Evolutionary conservation across 352 stramenopile species (phyloP).

Genomic region (Plasmopara viticola): DNA sequence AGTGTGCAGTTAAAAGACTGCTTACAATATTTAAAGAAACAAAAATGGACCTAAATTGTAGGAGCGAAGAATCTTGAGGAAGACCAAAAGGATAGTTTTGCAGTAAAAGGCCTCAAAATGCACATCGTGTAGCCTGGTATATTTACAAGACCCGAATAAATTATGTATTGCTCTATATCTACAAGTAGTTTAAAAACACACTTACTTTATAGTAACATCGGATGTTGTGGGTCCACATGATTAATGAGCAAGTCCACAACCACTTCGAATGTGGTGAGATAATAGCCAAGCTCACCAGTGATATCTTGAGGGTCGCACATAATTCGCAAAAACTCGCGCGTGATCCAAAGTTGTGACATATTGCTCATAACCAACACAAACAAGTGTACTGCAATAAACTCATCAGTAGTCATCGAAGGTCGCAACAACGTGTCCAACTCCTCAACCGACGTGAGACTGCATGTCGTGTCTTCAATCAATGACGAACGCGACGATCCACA

Average conservation of each 20-base stretch:
- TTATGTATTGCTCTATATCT: no score
- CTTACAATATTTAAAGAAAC: no score
- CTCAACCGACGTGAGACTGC: constrained; percentile 31
- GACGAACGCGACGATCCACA: constrained; percentile 24
- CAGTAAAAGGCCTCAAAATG: no score
- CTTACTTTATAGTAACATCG: constrained; percentile 24
- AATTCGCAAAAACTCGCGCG: constrained; percentile 44
- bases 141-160: no score
- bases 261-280: constrained; percentile 64
- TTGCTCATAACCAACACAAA: constrained; percentile 55
- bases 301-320: constrained; percentile 56
- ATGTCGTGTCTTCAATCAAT: constrained; percentile 15
- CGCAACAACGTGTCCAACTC: constrained; percentile 28
- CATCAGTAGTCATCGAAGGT: constrained; percentile 50
- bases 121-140: no score
- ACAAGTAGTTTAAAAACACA: background rate
- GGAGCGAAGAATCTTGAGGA: no score
- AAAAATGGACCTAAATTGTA: no score
- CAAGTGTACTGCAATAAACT: constrained; percentile 58
- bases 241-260: constrained; percentile 52
- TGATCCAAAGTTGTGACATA: constrained; percentile 37
- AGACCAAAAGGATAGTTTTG: no score
- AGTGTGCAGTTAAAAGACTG: no score
- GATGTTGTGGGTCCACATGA: constrained; percentile 32
- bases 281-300: constrained; percentile 64